These are phyloP conservation scores for Fusarium begoniae DNA, from an alignment of 2,329 filamentous ascomycete species.

Conservation along the genomic window DNA sequence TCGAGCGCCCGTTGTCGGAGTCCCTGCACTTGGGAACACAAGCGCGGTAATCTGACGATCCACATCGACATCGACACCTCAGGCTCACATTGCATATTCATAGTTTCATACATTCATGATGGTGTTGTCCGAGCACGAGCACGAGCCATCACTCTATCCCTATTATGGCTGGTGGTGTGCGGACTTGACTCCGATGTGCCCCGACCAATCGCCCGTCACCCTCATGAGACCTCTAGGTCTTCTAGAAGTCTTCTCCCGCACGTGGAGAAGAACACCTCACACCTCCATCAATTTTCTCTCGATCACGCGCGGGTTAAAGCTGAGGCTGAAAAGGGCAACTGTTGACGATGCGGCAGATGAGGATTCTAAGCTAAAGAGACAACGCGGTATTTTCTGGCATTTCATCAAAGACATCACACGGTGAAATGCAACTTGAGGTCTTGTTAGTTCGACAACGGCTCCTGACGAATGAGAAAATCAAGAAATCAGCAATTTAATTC, in stretches of 20 bases:
- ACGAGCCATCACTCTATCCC: neutral
- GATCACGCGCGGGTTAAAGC: slow-evolving; percentile 23
- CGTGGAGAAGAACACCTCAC: slow-evolving; percentile 16
- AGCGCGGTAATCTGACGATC: neutral
- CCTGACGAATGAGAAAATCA: slow-evolving; percentile 8
- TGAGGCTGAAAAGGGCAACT: slow-evolving; percentile 13
- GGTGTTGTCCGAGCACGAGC: neutral
- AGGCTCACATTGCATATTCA: neutral
- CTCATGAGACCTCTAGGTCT: slow-evolving; percentile 24
- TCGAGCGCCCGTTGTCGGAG: slow-evolving; percentile 10
- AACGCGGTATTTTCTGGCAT: slow-evolving; percentile 7
- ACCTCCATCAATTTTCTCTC: slow-evolving; percentile 4
- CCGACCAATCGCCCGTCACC: slow-evolving; percentile 12
- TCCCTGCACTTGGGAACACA: neutral
- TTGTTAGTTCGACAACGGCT: neutral
- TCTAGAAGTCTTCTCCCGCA: slow-evolving; percentile 43
- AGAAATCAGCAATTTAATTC: neutral
- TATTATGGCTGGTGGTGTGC: slow-evolving; percentile 14
- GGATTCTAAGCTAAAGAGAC: neutral
- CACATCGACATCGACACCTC: slow-evolving; percentile 3
- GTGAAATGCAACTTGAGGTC: neutral
- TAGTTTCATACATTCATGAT: neutral
- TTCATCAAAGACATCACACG: neutral
- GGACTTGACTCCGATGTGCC: neutral
- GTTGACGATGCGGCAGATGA: neutral